These are phyloP conservation scores for Russula earlei DNA, from an alignment of 768 basidiomycete genomes.

Conservation along the genomic window DNA sequence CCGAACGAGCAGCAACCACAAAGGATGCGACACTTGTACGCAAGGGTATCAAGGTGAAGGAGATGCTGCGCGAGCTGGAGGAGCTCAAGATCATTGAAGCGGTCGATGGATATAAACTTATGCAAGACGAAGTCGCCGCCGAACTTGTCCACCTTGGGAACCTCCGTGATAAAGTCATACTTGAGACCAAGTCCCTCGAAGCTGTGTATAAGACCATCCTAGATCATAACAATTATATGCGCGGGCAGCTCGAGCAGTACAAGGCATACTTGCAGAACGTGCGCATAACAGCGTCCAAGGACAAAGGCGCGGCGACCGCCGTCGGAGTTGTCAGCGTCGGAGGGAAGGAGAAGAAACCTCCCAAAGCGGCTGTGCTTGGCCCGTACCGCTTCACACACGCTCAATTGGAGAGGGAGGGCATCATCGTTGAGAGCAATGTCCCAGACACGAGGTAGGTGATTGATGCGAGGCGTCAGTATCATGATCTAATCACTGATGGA, in stretches of 20 bases:
- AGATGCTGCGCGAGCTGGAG: constrained; percentile 95
- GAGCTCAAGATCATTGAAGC: constrained; percentile 79
- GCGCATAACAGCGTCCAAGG: constrained; percentile 78
- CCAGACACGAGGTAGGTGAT: constrained; percentile 84
- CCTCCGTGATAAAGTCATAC: constrained; percentile 86
- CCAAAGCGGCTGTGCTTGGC: constrained; percentile 79
- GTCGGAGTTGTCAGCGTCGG: constrained; percentile 94
- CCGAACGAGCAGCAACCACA: constrained; percentile 92
- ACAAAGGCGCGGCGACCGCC: constrained; percentile 77
- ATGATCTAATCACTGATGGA: constrained; percentile 9
- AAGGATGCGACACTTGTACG: constrained; percentile 94
- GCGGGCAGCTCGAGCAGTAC: constrained; percentile 96
- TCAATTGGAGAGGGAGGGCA: constrained; percentile 97
- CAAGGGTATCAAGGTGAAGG: constrained; percentile 98
- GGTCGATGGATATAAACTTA: constrained; percentile 78
- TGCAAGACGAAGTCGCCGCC: constrained; percentile 95
- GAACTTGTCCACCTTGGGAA: constrained; percentile 96
- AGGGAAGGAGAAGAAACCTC: constrained; percentile 92
- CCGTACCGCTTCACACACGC: constrained; percentile 98
- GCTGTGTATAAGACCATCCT: constrained; percentile 99
- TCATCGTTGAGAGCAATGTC: constrained; percentile 98
- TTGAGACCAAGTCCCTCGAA: constrained; percentile 88
- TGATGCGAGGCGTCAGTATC: constrained; percentile 2
- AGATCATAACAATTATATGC: constrained; percentile 97
- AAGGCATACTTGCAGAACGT: constrained; percentile 99